Evolutionary conservation across 768 basidiomycete genomes (phyloP), one percentile per base, ranked within the genome.

Genomic region (Cubamyces sp.): DNA sequence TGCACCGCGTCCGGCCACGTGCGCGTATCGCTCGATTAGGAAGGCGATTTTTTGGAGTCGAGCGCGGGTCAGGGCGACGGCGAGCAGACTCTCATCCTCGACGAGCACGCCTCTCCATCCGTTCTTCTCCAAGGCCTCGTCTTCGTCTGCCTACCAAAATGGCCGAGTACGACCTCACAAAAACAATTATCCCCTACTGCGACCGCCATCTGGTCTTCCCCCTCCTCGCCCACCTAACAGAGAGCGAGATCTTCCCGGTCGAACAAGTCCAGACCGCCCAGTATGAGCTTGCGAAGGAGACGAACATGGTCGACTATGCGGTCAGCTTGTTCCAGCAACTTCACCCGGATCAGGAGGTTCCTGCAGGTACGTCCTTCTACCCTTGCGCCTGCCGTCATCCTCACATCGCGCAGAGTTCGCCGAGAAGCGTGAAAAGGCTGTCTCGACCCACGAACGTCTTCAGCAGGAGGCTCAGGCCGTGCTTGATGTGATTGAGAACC

Each of bases 271-370:
- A 87, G 60, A 79, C 86, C 42, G 96, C 97, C 40, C 96, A 98
- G 78, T 96, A 97, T 90, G 95, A 98, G 71, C 88, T 98, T 56
- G 92, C 94, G 57, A 96, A 94, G 73, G 92, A 89, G 64, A 99
- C 97, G 48, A 98, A 99, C 76, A 98, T 98, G 96, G 89, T 96
- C 61, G 96, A 96, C 75, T 99, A 96, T 70, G 88, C 92, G 25
- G 84, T 88, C 62, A 83, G 82, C 66, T 77, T 98, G 68, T 94
- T 93, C 70, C 78, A 88, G 68, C 87, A 92, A 77, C 76, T 94
- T 52, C 78, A 94, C 66, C 88, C 91, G 0, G 87, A 87, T 51
- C 76, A 91, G 54, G 80, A 86, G 68, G 77, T 87, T 21, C 90
- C 91, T 15, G 73, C 79, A 73, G 91, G 92, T 92, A 68, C 51